Base-by-base conservation (phyloP, 257 asterid genomes). In the Solanum sejunctum region DNA sequence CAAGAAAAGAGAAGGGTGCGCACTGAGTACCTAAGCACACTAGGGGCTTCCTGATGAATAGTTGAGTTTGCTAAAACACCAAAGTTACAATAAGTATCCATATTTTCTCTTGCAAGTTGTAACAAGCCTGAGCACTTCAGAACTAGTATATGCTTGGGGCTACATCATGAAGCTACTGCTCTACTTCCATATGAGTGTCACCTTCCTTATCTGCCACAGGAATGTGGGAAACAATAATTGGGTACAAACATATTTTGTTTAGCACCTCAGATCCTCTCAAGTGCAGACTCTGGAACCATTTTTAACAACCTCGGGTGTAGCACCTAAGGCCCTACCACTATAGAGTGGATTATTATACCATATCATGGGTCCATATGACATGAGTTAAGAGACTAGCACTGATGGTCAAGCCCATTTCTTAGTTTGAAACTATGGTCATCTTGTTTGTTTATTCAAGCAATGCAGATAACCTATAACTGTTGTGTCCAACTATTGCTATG, bases 311-410 rank as follows among this genome's bases (percentile, higher is more conserved):
- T 16, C 47, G 26, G 26, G n/a, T 63, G 1, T 51, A 51, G 63
- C 26, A 52, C 63, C 82, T 77, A 78, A 10, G 61, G 81, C 81
- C 91, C 87, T 72, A 82, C 87, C 63, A 86, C 43, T 63, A 75
- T 75, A 75, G 60, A 75, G 36, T 75, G 21, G 43, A 75, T 21
- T 73, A 75, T 13, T 75, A 12, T 47, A 75, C 82, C 82, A 75
- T 75, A 23, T 49, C 21, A 49, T 43, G 16, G 84, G 47, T 77
- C 47, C 16, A 51, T 77, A 77, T 77, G 26, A 26, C 63, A 77
- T 77, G 63, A 28, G 39, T 43, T 70, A 10, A 41, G 41, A 39
- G 15, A 10, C 51, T 70, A 70, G 52, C 78, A 41, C 26, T 70
- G 54, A 39, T 70, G 79, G 41, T 70, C 79, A 77, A 16, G 63